Percentiles rank a stretch among this genome's conserved stretches.
These are phyloP conservation scores for Cyclospora cayetanensis DNA, from an alignment of 169 alveolate genomes.

Conservation along the genomic window DNA sequence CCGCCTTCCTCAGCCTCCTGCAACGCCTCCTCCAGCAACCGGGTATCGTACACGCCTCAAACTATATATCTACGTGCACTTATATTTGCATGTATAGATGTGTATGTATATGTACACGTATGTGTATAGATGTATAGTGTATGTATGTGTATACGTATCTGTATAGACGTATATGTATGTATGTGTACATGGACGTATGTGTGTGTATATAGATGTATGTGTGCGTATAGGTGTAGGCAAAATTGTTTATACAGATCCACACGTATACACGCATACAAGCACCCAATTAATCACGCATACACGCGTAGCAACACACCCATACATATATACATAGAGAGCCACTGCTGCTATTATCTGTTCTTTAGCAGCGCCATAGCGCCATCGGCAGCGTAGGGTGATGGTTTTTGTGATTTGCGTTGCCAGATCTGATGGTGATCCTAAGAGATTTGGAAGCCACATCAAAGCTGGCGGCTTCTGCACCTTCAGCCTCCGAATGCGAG, in stretches of 20 bases:
- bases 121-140: neutral
- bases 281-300: neutral
- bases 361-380: neutral
- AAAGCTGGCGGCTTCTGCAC: neutral
- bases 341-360: neutral
- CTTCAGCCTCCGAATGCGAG: neutral
- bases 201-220: too few relatives aligned
- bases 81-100: neutral
- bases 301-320: neutral
- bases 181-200: neutral
- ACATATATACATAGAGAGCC: neutral
- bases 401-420: neutral
- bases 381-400: neutral
- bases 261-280: neutral
- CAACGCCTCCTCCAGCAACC: slow-evolving; percentile 62
- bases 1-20: slow-evolving; percentile 20
- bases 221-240: neutral
- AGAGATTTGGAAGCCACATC: neutral
- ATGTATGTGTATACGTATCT: neutral
- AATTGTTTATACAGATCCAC: neutral
- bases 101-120: neutral
- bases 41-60: neutral
- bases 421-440: slow-evolving; percentile 10
- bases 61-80: neutral
- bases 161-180: neutral